A percentile compares a stretch with the other conserved stretches of the same genome.
Evolutionary conservation across 257 asterid genomes (phyloP).

Genomic region (Ophiorrhiza pumila): DNA sequence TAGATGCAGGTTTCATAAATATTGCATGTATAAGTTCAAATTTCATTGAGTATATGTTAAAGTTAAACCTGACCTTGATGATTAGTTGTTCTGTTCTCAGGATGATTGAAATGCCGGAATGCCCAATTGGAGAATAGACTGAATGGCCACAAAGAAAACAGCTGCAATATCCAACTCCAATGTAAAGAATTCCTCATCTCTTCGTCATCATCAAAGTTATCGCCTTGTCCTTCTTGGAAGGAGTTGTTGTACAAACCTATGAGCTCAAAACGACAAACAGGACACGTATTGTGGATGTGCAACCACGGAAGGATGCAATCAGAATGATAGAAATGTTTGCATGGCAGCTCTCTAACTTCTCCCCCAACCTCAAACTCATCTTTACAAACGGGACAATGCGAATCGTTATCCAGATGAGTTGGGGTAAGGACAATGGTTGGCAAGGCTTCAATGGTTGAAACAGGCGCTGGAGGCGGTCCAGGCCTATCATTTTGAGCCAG

Average conservation of each 20-base stretch:
- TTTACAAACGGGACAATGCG: slow-evolving; percentile 74
- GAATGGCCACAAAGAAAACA: slow-evolving; percentile 62
- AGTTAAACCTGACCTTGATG: slow-evolving; percentile 35
- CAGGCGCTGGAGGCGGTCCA: slow-evolving; percentile 43
- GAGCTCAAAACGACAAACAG: slow-evolving; percentile 70
- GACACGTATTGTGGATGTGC: slow-evolving; percentile 64
- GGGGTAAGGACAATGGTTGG: slow-evolving; percentile 39
- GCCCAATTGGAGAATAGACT: slow-evolving; percentile 47
- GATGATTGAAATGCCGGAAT: slow-evolving; percentile 34
- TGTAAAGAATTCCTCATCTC: slow-evolving; percentile 18
- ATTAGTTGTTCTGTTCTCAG: slow-evolving; percentile 32
- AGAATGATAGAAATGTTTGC: slow-evolving; percentile 75
- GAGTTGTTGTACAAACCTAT: slow-evolving; percentile 25
- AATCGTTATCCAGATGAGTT: slow-evolving; percentile 38
- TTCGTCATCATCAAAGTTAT: slow-evolving; percentile 22
- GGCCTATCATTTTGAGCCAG: slow-evolving; percentile 35
- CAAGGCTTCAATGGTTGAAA: slow-evolving; percentile 40
- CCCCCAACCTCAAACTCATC: slow-evolving; percentile 73
- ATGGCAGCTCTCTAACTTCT: slow-evolving; percentile 62
- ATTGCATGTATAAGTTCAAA: too few species aligned
- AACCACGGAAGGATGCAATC: slow-evolving; percentile 88
- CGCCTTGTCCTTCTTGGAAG: slow-evolving; percentile 21
- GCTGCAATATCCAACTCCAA: slow-evolving; percentile 49
- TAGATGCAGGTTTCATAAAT: background rate
- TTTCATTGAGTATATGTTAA: background rate